Evolutionary conservation across 768 basidiomycete species (phyloP).

Genomic region (Aureoboletus auriporus): DNA sequence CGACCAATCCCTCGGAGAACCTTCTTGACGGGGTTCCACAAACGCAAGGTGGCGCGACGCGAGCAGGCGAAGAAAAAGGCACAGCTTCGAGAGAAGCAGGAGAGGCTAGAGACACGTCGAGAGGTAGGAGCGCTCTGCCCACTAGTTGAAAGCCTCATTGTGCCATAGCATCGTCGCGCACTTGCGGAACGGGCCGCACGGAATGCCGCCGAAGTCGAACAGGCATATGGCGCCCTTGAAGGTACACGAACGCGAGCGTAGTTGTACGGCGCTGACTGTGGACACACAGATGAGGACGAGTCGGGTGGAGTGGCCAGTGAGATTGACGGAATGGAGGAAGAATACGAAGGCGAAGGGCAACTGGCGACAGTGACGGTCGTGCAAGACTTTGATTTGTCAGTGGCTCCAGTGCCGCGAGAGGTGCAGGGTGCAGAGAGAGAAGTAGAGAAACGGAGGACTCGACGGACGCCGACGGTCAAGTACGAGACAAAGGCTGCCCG

Average conservation of each 20-base stretch:
- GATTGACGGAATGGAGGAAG: slow-evolving; percentile 47
- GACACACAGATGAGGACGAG: slow-evolving; percentile 35
- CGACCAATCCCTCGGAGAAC: slow-evolving; percentile 47
- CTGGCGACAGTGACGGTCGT: slow-evolving; percentile 88
- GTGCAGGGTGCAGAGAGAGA: slow-evolving; percentile 17
- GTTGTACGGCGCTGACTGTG: slow-evolving; percentile 11
- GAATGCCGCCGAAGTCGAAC: slow-evolving; percentile 77
- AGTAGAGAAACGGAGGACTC: slow-evolving; percentile 16
- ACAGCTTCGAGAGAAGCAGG: slow-evolving; percentile 70
- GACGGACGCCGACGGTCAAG: slow-evolving; percentile 35
- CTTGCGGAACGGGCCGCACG: slow-evolving; percentile 72
- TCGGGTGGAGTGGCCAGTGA: slow-evolving; percentile 43
- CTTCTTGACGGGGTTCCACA: slow-evolving; percentile 91
- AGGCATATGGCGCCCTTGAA: slow-evolving; percentile 55
- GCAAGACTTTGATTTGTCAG: slow-evolving; percentile 83
- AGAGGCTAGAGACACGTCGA: slow-evolving; percentile 66
- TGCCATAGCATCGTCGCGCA: slow-evolving; percentile 64
- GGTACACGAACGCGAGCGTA: slow-evolving; percentile 31
- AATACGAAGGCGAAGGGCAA: slow-evolving; percentile 81
- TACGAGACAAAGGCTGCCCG: slow-evolving; percentile 73
- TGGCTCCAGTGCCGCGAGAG: slow-evolving; percentile 27
- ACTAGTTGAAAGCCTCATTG: slow-evolving; percentile 8
- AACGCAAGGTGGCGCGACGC: slow-evolving; percentile 81
- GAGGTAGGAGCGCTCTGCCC: slow-evolving; percentile 50
- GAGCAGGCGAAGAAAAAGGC: slow-evolving; percentile 76